Evolutionary conservation across 208 protist genomes (phyloP).

Genomic region (Porcisia deanei): DNA sequence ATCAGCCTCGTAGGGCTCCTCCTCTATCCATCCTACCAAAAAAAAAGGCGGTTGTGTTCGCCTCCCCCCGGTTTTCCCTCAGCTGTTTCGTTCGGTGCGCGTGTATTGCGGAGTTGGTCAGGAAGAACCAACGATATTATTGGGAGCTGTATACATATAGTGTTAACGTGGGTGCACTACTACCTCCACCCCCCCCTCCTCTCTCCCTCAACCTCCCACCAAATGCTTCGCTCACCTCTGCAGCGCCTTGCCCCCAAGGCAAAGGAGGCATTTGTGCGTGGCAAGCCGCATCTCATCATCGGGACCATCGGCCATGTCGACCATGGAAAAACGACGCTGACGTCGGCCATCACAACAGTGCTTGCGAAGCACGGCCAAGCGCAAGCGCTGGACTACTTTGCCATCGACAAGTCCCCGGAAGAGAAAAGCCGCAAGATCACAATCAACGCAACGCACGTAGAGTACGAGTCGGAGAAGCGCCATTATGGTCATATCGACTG

Average conservation of each 20-base stretch:
- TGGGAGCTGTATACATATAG: no score
- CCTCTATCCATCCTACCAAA: no score
- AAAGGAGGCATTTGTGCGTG: conserved; percentile 92
- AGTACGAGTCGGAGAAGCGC: conserved; percentile 99
- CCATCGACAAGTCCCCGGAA: conserved; percentile 99
- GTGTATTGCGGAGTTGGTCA: background rate
- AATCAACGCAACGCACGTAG: conserved; percentile 98
- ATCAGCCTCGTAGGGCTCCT: background rate
- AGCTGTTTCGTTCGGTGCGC: background rate
- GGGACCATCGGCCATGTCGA: conserved; percentile 99
- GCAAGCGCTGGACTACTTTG: conserved; percentile 94
- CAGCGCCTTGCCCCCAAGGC: conserved; percentile 25
- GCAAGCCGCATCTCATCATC: conserved; percentile 98
- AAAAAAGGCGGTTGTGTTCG: background rate
- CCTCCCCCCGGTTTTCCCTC: background rate
- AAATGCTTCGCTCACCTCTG: conserved; percentile 41
- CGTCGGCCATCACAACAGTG: conserved; percentile 97
- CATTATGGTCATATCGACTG: conserved; percentile 99
- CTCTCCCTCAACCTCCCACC: background rate
- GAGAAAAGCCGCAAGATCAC: conserved; percentile 99
- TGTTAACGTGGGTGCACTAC: background rate
- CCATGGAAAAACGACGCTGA: conserved; percentile 99
- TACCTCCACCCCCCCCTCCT: background rate
- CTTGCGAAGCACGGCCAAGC: conserved; percentile 85
- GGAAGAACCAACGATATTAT: no score